phyloP scores from a whole-genome alignment of 768 basidiomycete species.

The Stropharia rugosoannulata region DNA sequence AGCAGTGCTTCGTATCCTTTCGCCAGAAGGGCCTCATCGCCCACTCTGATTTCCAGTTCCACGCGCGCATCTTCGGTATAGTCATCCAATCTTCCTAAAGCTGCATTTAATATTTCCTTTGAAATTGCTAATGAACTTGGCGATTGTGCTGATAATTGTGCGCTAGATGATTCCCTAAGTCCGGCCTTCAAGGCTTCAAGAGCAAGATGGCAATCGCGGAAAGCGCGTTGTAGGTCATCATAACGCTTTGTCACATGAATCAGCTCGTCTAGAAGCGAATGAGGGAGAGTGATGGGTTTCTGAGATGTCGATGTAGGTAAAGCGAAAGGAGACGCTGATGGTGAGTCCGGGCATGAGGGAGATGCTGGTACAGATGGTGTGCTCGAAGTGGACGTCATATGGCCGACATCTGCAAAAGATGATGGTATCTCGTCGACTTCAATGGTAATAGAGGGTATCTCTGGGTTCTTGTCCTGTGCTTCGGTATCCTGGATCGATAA shows the following conservation, averaged over 20 bases:
- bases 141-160: slow-evolving; percentile 7
- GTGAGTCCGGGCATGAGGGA: background rate
- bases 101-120: slow-evolving; percentile 42
- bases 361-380: background rate
- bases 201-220: slow-evolving; percentile 69
- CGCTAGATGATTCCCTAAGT: slow-evolving; percentile 39
- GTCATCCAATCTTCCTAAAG: slow-evolving; percentile 65
- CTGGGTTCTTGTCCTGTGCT: no score
- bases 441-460: no score
- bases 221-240: slow-evolving; percentile 56
- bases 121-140: slow-evolving; percentile 16
- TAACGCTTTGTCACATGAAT: slow-evolving; percentile 50
- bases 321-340: background rate
- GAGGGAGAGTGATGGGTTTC: slow-evolving; percentile 12
- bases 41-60: slow-evolving; percentile 75
- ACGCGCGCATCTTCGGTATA: slow-evolving; percentile 79
- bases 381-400: background rate
- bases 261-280: slow-evolving; percentile 47
- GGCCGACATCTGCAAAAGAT: no score
- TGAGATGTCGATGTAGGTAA: background rate
- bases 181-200: slow-evolving; percentile 57
- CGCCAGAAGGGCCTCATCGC: slow-evolving; percentile 67
- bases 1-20: slow-evolving; percentile 72
- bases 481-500: no score
- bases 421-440: no score